A percentile compares a stretch with the other conserved stretches of the same genome.
phyloP scores from a whole-genome alignment of 2,329 filamentous ascomycete species.

The Scedosporium dehoogii region DNA sequence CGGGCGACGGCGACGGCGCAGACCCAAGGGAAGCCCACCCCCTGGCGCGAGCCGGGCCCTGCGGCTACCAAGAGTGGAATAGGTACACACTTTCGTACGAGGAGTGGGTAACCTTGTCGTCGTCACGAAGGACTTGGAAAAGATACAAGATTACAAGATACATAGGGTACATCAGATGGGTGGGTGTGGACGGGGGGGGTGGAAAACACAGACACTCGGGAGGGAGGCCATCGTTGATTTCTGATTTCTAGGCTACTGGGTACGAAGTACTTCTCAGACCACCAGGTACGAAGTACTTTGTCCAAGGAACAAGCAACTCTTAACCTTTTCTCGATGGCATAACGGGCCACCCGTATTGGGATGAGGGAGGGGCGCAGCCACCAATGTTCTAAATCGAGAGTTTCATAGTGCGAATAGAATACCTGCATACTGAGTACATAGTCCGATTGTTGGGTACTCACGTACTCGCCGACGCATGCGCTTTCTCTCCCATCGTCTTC shows the following conservation, averaged over 20 bases:
- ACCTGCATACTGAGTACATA: neutral
- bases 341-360: slow-evolving; percentile 1
- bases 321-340: neutral
- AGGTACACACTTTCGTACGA: neutral
- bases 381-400: neutral
- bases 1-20: neutral
- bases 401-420: no score
- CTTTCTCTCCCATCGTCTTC: neutral
- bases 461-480: neutral
- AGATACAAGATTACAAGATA: neutral
- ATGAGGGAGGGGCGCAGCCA: slow-evolving; percentile 4
- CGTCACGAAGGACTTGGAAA: no score
- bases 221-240: neutral
- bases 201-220: neutral
- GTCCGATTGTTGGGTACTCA: neutral
- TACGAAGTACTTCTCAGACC: neutral
- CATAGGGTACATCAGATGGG: neutral
- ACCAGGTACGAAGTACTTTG: neutral
- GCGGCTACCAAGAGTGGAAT: neutral
- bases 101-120: slow-evolving; percentile 2
- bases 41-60: neutral
- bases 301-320: neutral
- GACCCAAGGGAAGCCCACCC: neutral
- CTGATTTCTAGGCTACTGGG: neutral
- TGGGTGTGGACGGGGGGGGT: neutral